Evolutionary conservation across 176 grass and related monocot species (phyloP), one percentile per base, ranked within the genome.

Genomic region (Panicum miliaceum): DNA sequence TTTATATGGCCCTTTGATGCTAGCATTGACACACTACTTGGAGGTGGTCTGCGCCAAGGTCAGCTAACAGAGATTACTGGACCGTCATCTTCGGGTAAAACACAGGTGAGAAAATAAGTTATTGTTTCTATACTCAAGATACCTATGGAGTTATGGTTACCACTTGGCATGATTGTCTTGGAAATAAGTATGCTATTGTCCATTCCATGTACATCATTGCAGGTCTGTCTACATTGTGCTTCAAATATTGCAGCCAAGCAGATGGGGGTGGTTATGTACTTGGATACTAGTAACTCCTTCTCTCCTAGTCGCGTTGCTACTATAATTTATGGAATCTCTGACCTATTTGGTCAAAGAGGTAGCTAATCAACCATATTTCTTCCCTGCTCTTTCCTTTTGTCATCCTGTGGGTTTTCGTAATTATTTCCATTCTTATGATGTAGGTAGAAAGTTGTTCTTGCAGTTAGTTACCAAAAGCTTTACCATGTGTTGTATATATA

Each of bases 231-330:
- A 48, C 78, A 81, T 51, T 92, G 83, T 23, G 89, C 96, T 86
- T 63, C 88, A 77, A n/a, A 89, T 70, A 53, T 84, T 83, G 89
- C 88, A 57, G 84, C 89, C 32, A 92, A 71, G 76, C 58, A 90
- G 43, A 77, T 90, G 79, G 89, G 89, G 69, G 36, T 0, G 5
- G 85, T 96, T 87, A 80, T 98, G 66, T 94, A 92, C 84, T 87
- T 98, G 81, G 96, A 98, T 85, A 92, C 93, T 83, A 85, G 87
- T 60, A 98, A 95, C 82, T 94, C 96, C 13, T 98, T 96, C 91
- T 95, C 93, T 34, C 77, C 93, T 64, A 85, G 65, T 14, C 81
- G 89, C 29, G 80, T 95, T 68, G 86, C 82, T 75, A 35, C 23
- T 29, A 92, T 92, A 54, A 34, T 94, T 85, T 74, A 89, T 89